Percentiles rank a stretch among this genome's conserved stretches.
These are phyloP conservation scores for Cryphonectria radicalis DNA, from an alignment of 2,329 filamentous ascomycete genomes.

Conservation along the genomic window DNA sequence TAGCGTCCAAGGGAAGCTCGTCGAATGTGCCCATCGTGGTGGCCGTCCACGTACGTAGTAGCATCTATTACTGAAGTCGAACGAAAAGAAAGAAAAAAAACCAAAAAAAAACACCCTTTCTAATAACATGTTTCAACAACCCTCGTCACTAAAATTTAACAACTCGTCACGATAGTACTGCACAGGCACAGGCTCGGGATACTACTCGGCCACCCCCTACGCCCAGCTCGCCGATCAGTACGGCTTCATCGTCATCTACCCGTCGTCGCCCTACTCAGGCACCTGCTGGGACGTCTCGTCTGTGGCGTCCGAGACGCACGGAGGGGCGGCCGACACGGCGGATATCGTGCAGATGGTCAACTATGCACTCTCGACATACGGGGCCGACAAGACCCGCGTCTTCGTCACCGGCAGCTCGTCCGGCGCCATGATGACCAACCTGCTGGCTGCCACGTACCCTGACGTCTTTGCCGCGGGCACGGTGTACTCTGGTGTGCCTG, in stretches of 20 bases:
- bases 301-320: conserved; percentile 51
- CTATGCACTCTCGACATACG: conserved; percentile 52
- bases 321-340: conserved; percentile 55
- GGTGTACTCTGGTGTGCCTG: conserved; percentile 57
- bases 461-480: conserved; percentile 57
- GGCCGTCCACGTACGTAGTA: conserved; percentile 55
- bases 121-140: neutral
- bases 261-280: conserved; percentile 45
- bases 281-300: conserved; percentile 66
- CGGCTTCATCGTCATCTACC: conserved; percentile 59
- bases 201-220: conserved; percentile 56
- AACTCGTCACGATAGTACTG: conserved; percentile 2
- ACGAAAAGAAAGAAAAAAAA: too few species aligned
- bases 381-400: conserved; percentile 50
- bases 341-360: conserved; percentile 59
- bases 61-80: neutral
- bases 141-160: neutral
- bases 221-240: conserved; percentile 56
- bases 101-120: too few species aligned
- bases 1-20: conserved; percentile 39
- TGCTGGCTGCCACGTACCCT: conserved; percentile 59
- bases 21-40: conserved; percentile 52
- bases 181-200: conserved; percentile 42
- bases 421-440: conserved; percentile 59
- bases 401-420: conserved; percentile 55